A percentile compares a stretch with the other conserved stretches of the same genome.
These are phyloP conservation scores for Myochromella boudieri DNA, from an alignment of 768 basidiomycete genomes.

Conservation along the genomic window DNA sequence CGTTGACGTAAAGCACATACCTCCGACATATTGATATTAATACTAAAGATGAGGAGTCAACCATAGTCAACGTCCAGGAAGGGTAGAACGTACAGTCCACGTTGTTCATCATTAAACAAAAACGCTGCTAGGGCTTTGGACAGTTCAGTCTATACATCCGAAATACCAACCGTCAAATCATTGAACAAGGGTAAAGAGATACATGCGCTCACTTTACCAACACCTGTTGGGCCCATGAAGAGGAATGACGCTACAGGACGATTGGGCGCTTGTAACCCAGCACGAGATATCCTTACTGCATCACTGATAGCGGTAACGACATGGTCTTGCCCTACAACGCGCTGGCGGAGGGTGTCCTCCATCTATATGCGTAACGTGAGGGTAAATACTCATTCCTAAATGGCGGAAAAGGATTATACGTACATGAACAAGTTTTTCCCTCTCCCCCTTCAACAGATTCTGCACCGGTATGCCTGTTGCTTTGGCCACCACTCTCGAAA, in stretches of 20 bases:
- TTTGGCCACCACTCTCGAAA: constrained; percentile 84
- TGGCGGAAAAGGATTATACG: constrained; percentile 23
- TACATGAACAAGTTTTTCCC: constrained; percentile 87
- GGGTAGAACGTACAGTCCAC: constrained; percentile 63
- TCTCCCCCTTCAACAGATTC: constrained; percentile 84
- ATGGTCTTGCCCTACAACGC: constrained; percentile 91
- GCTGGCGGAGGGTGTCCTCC: constrained; percentile 72
- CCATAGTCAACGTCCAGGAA: not conserved
- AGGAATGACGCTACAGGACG: constrained; percentile 92
- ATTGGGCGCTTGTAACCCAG: constrained; percentile 86
- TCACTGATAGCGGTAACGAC: constrained; percentile 85
- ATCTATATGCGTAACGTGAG: no score
- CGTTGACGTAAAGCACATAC: constrained; percentile 23
- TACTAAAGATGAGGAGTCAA: constrained; percentile 42
- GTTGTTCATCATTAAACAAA: constrained; percentile 86
- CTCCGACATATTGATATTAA: constrained; percentile 96
- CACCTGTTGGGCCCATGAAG: constrained; percentile 87
- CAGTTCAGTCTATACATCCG: constrained; percentile 71
- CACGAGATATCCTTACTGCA: constrained; percentile 89
- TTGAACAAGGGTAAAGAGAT: not conserved
- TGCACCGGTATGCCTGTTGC: constrained; percentile 91
- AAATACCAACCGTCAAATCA: not conserved
- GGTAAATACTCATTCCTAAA: no score
- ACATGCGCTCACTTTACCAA: constrained; percentile 64
- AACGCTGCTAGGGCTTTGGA: constrained; percentile 88